Conservation (phyloP, 2,329 filamentous ascomycete species). For the Sclerotiophoma versabilis region DNA sequence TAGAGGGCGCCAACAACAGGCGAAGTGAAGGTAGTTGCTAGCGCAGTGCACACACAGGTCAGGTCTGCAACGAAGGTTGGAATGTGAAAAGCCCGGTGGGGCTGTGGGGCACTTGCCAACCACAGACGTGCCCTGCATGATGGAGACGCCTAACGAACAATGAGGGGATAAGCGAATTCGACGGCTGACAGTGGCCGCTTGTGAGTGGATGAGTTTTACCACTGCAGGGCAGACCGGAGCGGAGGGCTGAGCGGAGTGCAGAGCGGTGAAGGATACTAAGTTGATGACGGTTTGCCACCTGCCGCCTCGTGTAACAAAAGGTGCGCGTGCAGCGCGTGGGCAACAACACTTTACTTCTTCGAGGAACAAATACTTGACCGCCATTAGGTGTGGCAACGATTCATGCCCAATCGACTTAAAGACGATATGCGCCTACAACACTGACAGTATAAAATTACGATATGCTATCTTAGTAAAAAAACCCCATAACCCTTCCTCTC, state of each 20-base stretch:
- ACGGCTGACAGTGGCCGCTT: conserved; percentile 2
- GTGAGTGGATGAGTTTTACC: conserved; percentile 7
- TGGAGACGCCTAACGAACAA: conserved; percentile 13
- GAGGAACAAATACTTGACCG: conserved; percentile 15
- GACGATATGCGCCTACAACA: no score
- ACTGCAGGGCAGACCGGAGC: neutral
- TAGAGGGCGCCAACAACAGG: conserved; percentile 7
- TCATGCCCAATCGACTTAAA: no score
- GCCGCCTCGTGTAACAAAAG: conserved; percentile 6
- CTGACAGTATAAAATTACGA: no score
- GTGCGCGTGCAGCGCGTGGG: conserved; percentile 15
- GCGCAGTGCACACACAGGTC: conserved; percentile 5
- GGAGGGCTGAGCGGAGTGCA: conserved; percentile 5
- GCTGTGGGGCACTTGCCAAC: conserved; percentile 12
- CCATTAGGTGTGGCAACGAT: no score
- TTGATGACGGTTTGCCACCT: conserved; percentile 11
- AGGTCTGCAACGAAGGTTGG: conserved; percentile 10
- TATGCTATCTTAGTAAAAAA: no score
- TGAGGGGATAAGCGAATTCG: conserved; percentile 5
- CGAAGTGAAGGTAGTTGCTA: conserved; percentile 8
- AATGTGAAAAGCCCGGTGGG: conserved; percentile 14
- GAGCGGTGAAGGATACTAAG: conserved; percentile 13
- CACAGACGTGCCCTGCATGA: conserved; percentile 19
- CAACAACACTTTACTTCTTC: conserved; percentile 1
- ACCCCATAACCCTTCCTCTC: no score